phyloP scores from a whole-genome alignment of 2,329 filamentous ascomycete species.

The Penicillium griseofulvum region DNA sequence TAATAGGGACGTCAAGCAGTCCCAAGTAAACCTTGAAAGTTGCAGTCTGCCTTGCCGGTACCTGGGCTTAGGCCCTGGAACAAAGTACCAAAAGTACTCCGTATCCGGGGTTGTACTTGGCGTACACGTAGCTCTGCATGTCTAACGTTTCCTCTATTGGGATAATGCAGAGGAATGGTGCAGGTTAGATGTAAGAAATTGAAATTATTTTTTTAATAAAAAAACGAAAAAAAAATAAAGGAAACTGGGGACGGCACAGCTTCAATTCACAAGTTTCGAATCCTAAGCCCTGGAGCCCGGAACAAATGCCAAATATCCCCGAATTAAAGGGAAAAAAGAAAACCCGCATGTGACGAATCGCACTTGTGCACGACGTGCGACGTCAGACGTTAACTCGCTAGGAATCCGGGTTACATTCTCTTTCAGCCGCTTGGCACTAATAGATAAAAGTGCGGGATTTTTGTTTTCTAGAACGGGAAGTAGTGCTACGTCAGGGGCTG shows the following conservation, averaged over 20 bases:
- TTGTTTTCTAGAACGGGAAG: constrained; percentile 17
- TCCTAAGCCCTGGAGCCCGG: background rate
- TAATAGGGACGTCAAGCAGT: background rate
- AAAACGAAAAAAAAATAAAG: background rate
- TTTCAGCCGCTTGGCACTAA: constrained; percentile 6
- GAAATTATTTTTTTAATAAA: too few species aligned
- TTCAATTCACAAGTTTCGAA: background rate
- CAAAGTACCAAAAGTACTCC: background rate
- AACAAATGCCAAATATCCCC: background rate
- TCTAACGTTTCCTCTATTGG: background rate
- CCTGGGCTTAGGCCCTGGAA: background rate
- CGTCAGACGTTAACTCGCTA: constrained; percentile 1
- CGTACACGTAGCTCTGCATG: background rate
- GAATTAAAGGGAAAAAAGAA: background rate
- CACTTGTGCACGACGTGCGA: background rate
- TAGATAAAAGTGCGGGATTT: constrained; percentile 19
- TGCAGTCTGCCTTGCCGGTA: constrained; percentile 1
- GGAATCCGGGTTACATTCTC: background rate
- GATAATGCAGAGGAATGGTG: background rate
- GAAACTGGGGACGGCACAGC: background rate
- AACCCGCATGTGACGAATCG: background rate
- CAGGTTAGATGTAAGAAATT: background rate
- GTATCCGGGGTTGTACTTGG: background rate
- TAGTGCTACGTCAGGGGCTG: constrained; percentile 12
- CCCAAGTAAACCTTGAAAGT: too few species aligned